A percentile compares a stretch with the other conserved stretches of the same genome.
Conservation (phyloP, 495 filamentous ascomycete species). For the Pyrenopolyporus hunteri region DNA sequence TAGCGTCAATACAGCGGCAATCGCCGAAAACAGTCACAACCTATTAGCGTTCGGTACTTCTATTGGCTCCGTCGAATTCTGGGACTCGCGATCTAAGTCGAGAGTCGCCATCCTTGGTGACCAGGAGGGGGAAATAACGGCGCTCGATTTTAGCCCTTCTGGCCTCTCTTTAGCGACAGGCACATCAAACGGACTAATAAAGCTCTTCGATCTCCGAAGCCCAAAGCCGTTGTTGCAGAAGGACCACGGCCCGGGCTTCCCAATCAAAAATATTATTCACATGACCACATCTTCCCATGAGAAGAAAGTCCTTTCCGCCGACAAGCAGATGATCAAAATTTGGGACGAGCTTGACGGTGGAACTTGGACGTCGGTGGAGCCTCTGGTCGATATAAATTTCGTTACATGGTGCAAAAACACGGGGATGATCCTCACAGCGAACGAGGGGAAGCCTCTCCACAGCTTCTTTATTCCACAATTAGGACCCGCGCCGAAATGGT, state of each 20-base stretch:
- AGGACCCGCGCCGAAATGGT: conserved; percentile 93
- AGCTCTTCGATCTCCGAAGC: conserved; percentile 91
- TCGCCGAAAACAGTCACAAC: conserved; percentile 90
- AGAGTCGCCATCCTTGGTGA: conserved; percentile 76
- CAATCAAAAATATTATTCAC: conserved; percentile 84
- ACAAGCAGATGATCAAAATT: conserved; percentile 96
- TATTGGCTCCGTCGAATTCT: conserved; percentile 93
- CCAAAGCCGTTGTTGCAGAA: conserved; percentile 84
- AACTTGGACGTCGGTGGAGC: conserved; percentile 95
- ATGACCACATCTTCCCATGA: conserved; percentile 78
- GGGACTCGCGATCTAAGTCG: conserved; percentile 83
- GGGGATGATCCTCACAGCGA: conserved; percentile 89
- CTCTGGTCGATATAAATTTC: conserved; percentile 89
- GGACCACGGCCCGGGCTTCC: conserved; percentile 95
- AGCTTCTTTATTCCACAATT: conserved; percentile 88
- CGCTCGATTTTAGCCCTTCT: conserved; percentile 82
- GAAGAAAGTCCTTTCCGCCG: conserved; percentile 87
- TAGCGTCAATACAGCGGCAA: conserved; percentile 84
- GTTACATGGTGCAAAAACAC: conserved; percentile 87
- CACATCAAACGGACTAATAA: conserved; percentile 83
- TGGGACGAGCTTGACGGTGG: conserved; percentile 83
- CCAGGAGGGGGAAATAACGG: conserved; percentile 77
- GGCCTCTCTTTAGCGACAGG: conserved; percentile 90
- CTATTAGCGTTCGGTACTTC: conserved; percentile 95
- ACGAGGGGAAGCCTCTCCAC: conserved; percentile 91